Base-by-base conservation (phyloP, 2,329 filamentous ascomycete species). In the Fusarium tricinctum region DNA sequence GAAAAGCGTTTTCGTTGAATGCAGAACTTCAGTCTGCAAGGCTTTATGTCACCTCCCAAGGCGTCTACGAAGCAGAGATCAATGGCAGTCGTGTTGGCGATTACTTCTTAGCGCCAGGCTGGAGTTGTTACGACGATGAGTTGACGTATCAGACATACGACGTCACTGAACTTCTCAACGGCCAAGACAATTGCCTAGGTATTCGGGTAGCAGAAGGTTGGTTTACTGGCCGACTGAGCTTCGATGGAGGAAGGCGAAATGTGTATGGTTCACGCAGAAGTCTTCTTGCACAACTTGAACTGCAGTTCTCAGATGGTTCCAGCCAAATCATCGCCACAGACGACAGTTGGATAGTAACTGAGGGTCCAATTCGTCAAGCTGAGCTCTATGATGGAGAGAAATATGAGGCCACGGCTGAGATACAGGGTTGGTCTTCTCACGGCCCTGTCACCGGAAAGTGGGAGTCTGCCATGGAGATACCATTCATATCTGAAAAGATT, bases 321-420 rank as follows among this genome's bases (percentile, higher is more conserved):
- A 74, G 39, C 0, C 47, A 75, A 2, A 68, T 64, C 0, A 50
- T 83, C 5, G 51, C 70, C 0, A 81, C 80, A 3, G 81, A 84
- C 20, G 69, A 78, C 0, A 75, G 71, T 0, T 85, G 83, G 83
- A 72, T 71, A 10, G 35, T 38, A 9, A 10, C 35, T 5, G 69
- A 70, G 4, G 77, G 81, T 0, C 75, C 81, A 1, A 74, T 82
- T 1, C 52, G 78, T 1, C 67, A 66, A 1, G 78, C 78, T 2
- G 82, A 85, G 23, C 78, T 88, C 4, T 87, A 87, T 58, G 79
- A 87, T 63, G 86, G 86, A 17, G 85, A 88, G 55, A 68, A 77
- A 0, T 88, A 84, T 58, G 83, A 88, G 66, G 75, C 78, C 1
- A 72, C 73, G 1, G 73, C 75, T 3, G 67, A 75, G 6, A 42